Base-by-base conservation (phyloP, 2,329 filamentous ascomycete species). In the Colletotrichum zoysiae region DNA sequence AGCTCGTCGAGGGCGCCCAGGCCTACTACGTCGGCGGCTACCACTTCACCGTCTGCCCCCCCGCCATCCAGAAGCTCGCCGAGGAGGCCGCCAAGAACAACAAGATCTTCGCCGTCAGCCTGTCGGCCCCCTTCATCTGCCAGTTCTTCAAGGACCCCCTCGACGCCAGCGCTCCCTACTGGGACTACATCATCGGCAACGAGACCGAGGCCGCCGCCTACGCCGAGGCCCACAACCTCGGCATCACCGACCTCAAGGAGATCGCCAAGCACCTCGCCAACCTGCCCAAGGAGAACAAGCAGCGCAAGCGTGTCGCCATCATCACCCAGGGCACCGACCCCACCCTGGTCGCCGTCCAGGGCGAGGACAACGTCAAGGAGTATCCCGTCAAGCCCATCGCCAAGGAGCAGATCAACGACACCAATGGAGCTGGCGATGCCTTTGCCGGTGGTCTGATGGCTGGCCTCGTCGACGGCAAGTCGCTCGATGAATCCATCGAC, bases 121-220 rank as follows among this genome's bases (percentile, higher is more conserved):
- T 99, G 73, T 96, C 94, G 63, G 96, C 96, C 9, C 96, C 96
- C 72, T 99, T 99, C 87, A 97, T 99, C 79, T 87, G 92, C 50
- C 93, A 97, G 81, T 97, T 98, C 89, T 99, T 98, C 92, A 98
- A 98, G 88, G 95, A 98, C 61, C 93, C 91, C 75, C 90, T 99
- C 59, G 94, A 97, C 83, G 91, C 91, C 78, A 92, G 93, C 66
- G 87, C 94, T 65, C 93, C 93, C 40, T 98, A 97, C 90, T 97
- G 95, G 88, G 95, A 98, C 86, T 97, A 95, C 84, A 87, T 98
- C 74, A 93, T 99, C 82, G 95, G 95, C 80, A 99, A 99, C 86
- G 96, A 99, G 90, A 93, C 93, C 76, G 96, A 99, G 86, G 95
- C 95, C 60, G 89, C 91, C 77, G 88, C 95, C 69, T 99, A 95